Percentiles rank a stretch among this genome's conserved stretches.
These are phyloP conservation scores for Taphrina pruni DNA, from an alignment of 1,139 yeast species.

Conservation along the genomic window DNA sequence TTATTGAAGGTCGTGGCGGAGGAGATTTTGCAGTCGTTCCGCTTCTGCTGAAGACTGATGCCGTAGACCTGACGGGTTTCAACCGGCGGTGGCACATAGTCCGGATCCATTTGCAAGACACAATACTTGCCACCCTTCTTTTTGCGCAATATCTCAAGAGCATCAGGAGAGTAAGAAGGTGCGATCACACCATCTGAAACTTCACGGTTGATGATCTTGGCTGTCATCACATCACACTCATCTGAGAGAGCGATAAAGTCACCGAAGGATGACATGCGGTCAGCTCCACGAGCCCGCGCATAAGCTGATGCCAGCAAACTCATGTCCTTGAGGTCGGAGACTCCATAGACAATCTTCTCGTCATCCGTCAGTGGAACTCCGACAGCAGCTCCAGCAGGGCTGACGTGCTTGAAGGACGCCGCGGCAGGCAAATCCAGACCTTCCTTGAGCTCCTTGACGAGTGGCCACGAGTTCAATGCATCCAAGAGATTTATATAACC, in stretches of 20 bases:
- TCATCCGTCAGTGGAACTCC: constrained; percentile 88
- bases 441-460: constrained; percentile 94
- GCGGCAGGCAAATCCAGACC: constrained; percentile 97
- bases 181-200: constrained; percentile 99
- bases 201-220: constrained; percentile 94
- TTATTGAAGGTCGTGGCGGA: constrained; percentile 87
- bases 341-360: constrained; percentile 95
- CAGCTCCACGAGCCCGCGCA: constrained; percentile 99
- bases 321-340: constrained; percentile 72
- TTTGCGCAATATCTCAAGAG: constrained; percentile 81
- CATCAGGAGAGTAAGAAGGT: constrained; percentile 93
- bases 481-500: constrained; percentile 96
- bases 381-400: constrained; percentile 98
- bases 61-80: constrained; percentile 98
- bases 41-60: constrained; percentile 90
- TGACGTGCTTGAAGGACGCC: constrained; percentile 97
- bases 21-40: constrained; percentile 89
- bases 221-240: constrained; percentile 95
- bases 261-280: constrained; percentile 98
- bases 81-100: constrained; percentile 76
- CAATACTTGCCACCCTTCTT: constrained; percentile 98
- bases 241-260: constrained; percentile 97
- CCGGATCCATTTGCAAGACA: constrained; percentile 89
- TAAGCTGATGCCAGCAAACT: constrained; percentile 97
- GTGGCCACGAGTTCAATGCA: constrained; percentile 97